phyloP scores from a whole-genome alignment of 2,329 filamentous ascomycete species.

The Neodidymelliopsis sp. region DNA sequence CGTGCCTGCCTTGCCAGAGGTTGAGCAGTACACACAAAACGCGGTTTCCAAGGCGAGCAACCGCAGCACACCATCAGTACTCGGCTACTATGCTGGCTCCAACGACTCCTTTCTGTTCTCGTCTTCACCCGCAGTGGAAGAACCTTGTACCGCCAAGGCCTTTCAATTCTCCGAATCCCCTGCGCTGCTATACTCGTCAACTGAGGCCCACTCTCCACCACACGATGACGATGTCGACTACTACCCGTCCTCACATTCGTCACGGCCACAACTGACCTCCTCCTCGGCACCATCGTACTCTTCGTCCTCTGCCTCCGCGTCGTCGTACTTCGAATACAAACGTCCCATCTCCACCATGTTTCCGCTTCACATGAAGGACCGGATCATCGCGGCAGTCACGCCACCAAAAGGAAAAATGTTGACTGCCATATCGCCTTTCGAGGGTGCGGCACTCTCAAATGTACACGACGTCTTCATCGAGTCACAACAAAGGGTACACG shows the following conservation, averaged over 20 bases:
- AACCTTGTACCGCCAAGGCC: slow-evolving; percentile 29
- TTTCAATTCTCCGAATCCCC: slow-evolving; percentile 32
- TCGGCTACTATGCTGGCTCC: slow-evolving; percentile 40
- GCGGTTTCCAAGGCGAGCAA: slow-evolving; percentile 26
- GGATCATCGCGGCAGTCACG: slow-evolving; percentile 43
- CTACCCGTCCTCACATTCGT: slow-evolving; percentile 35
- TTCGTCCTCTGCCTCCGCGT: slow-evolving; percentile 34
- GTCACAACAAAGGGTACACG: slow-evolving; percentile 41
- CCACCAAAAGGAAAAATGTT: slow-evolving; percentile 36
- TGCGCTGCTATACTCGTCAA: slow-evolving; percentile 18
- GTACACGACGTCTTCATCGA: slow-evolving; percentile 45
- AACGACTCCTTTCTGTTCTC: slow-evolving; percentile 43
- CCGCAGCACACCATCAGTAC: slow-evolving; percentile 38
- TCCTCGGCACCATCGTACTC: slow-evolving; percentile 45
- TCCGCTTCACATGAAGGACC: slow-evolving; percentile 33
- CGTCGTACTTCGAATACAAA: slow-evolving; percentile 47
- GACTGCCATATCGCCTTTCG: slow-evolving; percentile 45
- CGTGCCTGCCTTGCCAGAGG: slow-evolving; percentile 25
- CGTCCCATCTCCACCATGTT: slow-evolving; percentile 27
- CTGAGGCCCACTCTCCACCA: slow-evolving; percentile 16
- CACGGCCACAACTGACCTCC: slow-evolving; percentile 37
- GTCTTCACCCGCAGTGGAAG: slow-evolving; percentile 37
- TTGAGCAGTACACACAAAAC: slow-evolving; percentile 7
- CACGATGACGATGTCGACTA: slow-evolving; percentile 23
- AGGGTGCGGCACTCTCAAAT: slow-evolving; percentile 36